These are phyloP conservation scores for Meyerozyma elateridarum DNA, from an alignment of 1,139 yeast species.

Conservation along the genomic window DNA sequence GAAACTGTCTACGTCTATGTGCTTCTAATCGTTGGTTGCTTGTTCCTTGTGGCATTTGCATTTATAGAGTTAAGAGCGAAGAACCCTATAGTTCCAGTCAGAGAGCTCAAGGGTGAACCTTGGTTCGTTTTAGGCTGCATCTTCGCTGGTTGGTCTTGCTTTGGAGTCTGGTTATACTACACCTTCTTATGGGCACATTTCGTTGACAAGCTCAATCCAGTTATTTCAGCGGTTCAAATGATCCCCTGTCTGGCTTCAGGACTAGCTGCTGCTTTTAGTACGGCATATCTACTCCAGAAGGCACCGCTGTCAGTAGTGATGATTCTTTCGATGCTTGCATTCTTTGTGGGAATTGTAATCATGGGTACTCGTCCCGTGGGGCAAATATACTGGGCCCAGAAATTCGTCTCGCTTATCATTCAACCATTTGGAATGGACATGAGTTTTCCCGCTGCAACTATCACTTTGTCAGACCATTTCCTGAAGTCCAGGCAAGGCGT, in stretches of 20 bases:
- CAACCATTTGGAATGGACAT: slow-evolving; percentile 61
- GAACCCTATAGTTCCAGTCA: slow-evolving; percentile 46
- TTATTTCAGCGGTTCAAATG: slow-evolving; percentile 35
- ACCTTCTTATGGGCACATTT: slow-evolving; percentile 30
- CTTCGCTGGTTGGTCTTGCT: slow-evolving; percentile 57
- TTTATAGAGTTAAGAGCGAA: slow-evolving; percentile 29
- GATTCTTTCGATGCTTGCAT: slow-evolving; percentile 41
- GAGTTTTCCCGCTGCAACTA: slow-evolving; percentile 60
- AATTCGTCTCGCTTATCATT: slow-evolving; percentile 44
- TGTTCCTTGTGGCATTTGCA: slow-evolving; percentile 31
- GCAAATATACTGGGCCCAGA: slow-evolving; percentile 51
- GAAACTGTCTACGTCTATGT: slow-evolving; percentile 43
- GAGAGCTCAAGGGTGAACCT: slow-evolving; percentile 36
- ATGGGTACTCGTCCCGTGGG: slow-evolving; percentile 42
- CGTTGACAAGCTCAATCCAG: slow-evolving; percentile 27
- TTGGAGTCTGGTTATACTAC: slow-evolving; percentile 55
- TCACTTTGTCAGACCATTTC: slow-evolving; percentile 46
- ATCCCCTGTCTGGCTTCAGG: slow-evolving; percentile 42
- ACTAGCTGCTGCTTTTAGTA: slow-evolving; percentile 38
- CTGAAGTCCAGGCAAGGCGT: slow-evolving; percentile 57
- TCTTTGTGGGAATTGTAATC: slow-evolving; percentile 35
- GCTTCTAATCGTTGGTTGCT: slow-evolving; percentile 43
- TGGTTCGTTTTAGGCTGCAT: slow-evolving; percentile 45
- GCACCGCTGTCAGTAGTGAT: slow-evolving; percentile 41
- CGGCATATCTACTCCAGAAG: slow-evolving; percentile 34